A percentile compares a stretch with the other conserved stretches of the same genome.
phyloP scores from a whole-genome alignment of 2,329 filamentous ascomycete genomes.

The Verticillium klebahnii region DNA sequence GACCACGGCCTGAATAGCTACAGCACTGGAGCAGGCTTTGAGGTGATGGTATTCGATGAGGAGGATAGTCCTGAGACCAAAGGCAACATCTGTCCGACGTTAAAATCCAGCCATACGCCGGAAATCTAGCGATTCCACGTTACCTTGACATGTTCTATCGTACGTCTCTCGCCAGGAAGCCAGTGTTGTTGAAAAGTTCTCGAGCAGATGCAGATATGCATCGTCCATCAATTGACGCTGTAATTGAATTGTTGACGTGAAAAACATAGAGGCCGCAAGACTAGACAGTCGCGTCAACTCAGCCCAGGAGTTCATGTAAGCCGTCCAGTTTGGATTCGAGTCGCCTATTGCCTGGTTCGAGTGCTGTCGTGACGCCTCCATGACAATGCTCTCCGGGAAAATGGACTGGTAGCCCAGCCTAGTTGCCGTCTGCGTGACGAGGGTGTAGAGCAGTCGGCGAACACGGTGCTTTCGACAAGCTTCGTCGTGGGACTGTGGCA shows the following conservation, averaged over 20 bases:
- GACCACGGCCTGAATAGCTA: slow-evolving; percentile 17
- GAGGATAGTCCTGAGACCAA: slow-evolving; percentile 5
- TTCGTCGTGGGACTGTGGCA: background rate
- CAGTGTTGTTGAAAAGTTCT: slow-evolving; percentile 12
- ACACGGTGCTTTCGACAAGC: slow-evolving; percentile 3
- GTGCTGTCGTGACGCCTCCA: background rate
- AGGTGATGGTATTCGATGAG: slow-evolving; percentile 16
- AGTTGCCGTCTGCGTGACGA: slow-evolving; percentile 13
- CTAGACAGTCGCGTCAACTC: slow-evolving; percentile 13
- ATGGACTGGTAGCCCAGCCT: slow-evolving; percentile 5
- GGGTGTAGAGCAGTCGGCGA: slow-evolving; percentile 15
- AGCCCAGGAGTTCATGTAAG: slow-evolving; percentile 14
- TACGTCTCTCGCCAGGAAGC: slow-evolving; percentile 12
- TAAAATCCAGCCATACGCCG: too few relatives aligned
- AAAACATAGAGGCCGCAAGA: slow-evolving; percentile 16
- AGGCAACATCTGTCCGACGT: background rate
- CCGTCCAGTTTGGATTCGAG: slow-evolving; percentile 1
- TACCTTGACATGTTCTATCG: background rate
- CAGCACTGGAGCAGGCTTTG: slow-evolving; percentile 13
- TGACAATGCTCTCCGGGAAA: slow-evolving; percentile 6
- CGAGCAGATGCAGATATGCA: slow-evolving; percentile 12
- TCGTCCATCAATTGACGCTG: slow-evolving; percentile 13
- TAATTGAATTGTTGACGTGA: slow-evolving; percentile 12
- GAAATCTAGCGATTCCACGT: background rate
- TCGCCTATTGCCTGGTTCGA: background rate